A percentile compares a stretch with the other conserved stretches of the same genome.
These are phyloP conservation scores for Elaeis guineensis DNA, from an alignment of 176 grass and related monocot genomes.

Conservation along the genomic window DNA sequence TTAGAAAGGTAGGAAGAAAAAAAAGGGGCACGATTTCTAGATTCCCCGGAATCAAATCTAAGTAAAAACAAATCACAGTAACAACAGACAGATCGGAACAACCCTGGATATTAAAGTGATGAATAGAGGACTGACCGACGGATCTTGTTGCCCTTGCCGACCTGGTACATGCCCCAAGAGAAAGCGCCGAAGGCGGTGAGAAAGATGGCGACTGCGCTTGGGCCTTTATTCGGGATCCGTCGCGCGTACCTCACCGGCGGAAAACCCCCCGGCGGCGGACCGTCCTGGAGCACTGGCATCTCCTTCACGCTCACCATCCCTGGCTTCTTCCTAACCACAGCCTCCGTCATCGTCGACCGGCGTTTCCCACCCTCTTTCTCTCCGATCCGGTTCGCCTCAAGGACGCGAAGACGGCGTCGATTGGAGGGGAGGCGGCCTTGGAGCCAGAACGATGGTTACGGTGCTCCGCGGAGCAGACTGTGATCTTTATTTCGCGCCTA, in stretches of 20 bases:
- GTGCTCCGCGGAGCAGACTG: too few species aligned
- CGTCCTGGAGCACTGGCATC: slow-evolving; percentile 94
- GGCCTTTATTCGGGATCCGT: slow-evolving; percentile 74
- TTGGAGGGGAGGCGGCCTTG: too few species aligned
- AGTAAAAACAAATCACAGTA: too few species aligned
- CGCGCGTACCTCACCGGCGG: slow-evolving; percentile 82
- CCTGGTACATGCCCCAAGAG: slow-evolving; percentile 95
- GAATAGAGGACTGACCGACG: slow-evolving; percentile 45
- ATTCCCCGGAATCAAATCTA: too few species aligned
- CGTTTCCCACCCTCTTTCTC: too few species aligned
- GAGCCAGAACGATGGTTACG: too few species aligned
- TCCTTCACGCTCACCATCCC: slow-evolving; percentile 94
- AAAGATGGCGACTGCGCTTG: slow-evolving; percentile 73
- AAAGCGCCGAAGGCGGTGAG: slow-evolving; percentile 71
- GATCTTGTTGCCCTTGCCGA: slow-evolving; percentile 91
- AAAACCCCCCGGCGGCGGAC: slow-evolving; percentile 84
- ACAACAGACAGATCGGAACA: neutral
- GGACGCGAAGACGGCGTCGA: too few species aligned
- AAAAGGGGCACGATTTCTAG: too few species aligned
- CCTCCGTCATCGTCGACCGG: slow-evolving; percentile 61
- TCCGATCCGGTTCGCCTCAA: too few species aligned
- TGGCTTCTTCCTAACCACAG: slow-evolving; percentile 71
- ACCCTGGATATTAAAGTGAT: neutral
- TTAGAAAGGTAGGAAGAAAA: too few species aligned
- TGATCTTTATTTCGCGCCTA: too few species aligned